Evolutionary conservation across 139 green algal species (phyloP), one percentile per base, ranked within the genome.

Genomic region (Prasinococcaceae sp.): DNA sequence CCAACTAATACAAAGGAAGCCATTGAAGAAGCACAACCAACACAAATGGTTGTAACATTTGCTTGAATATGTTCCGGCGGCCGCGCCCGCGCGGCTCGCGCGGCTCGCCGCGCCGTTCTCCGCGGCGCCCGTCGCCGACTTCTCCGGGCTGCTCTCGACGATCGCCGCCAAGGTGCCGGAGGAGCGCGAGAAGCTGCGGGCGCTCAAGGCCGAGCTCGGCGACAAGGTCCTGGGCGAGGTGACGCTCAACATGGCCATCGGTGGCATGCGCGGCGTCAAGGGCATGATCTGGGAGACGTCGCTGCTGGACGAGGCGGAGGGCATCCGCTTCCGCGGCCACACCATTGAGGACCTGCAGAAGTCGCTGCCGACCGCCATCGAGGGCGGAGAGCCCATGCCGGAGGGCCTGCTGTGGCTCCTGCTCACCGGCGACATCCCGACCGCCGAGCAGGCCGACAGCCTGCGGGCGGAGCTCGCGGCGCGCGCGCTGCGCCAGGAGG

Each of bases 231-330:
- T 98, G 17, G 90, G 86, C 3, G 64, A 86, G 14, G 74, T 85
- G n/a, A 95, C 84, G 24, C 50, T 76, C 6, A 45, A 66, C 33
- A 72, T 73, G 66, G 50, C 61, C 4, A 80, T 98, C 29, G 90
- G 90, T 46, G 90, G 90, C 60, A 98, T 98, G 90, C 73, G 90
- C 14, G 90, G 90, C 50, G 94, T 98, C 59, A 81, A 84, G 42
- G 84, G 77, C 6, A 72, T 98, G 65, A 73, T 98, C 20, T 98
- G 89, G 84, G 90, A 98, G 62, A 94, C 88, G 0, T 95, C 85
- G 0, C 70, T 96, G 30, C 70, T 98, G 19, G 90, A 98, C 47
- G 49, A 14, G 10, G 35, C 35, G 10, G 12, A 94, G 60, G 87
- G 87, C 42, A 96, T 96, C 49, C 72, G 81, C 23, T 94, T 96